phyloP scores from a whole-genome alignment of 495 filamentous ascomycete species.

The Aeminium ludgeri region DNA sequence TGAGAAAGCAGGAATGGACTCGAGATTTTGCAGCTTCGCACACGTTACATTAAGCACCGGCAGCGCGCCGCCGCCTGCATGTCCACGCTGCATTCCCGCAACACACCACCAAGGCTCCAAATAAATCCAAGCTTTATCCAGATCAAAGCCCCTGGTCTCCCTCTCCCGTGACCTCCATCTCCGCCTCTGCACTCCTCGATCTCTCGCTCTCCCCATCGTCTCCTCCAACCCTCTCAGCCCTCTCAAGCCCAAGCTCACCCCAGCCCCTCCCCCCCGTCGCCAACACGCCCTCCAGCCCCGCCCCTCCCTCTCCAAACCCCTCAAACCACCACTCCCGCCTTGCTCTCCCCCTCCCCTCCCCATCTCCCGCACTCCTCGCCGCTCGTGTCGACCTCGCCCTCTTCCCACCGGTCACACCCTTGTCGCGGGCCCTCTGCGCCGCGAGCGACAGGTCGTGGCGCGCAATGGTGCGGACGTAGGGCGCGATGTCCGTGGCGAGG shows the following conservation, averaged over 20 bases:
- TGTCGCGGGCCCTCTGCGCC: constrained; percentile 44
- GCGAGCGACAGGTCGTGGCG: constrained; percentile 54
- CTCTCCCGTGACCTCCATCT: too few relatives aligned
- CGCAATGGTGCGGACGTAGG: constrained; percentile 68
- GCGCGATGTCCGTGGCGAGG: constrained; percentile 61
- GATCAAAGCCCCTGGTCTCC: too few relatives aligned
- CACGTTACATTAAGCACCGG: too few relatives aligned
- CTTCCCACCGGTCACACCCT: constrained; percentile 48
- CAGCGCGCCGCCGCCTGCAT: too few relatives aligned
- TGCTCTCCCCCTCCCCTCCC: constrained; percentile 52
- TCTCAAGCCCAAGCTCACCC: constrained; percentile 16
- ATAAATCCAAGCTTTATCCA: too few relatives aligned
- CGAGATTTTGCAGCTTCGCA: too few relatives aligned
- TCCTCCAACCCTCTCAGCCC: not conserved
- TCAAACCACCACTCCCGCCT: constrained; percentile 70
- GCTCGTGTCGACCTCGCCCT: constrained; percentile 59
- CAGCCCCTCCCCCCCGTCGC: constrained; percentile 50
- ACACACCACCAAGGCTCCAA: too few relatives aligned
- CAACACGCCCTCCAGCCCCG: constrained; percentile 47
- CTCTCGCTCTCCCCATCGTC: not conserved
- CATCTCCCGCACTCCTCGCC: constrained; percentile 68
- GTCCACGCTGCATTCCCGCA: too few relatives aligned
- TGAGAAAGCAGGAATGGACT: too few relatives aligned
- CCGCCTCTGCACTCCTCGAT: too few relatives aligned
- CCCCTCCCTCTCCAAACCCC: too few relatives aligned